phyloP scores from a whole-genome alignment of 805 yeast genomes.

The Candida ovalis region DNA sequence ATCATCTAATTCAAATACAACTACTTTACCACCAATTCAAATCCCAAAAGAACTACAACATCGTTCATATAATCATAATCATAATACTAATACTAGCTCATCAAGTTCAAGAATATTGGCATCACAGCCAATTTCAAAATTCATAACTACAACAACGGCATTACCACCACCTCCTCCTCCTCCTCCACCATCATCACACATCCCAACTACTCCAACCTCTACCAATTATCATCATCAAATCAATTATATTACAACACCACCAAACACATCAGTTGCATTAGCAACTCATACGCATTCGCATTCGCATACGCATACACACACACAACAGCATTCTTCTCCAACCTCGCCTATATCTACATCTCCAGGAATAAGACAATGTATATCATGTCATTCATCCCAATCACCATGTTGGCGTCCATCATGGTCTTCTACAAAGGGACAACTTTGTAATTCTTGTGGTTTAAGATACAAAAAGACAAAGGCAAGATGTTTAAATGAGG shows the following conservation, averaged over 20 bases:
- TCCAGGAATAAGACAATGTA: slow-evolving; percentile 54
- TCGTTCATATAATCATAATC: not conserved
- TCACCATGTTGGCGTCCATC: slow-evolving; percentile 99
- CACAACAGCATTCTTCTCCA: slow-evolving; percentile 1
- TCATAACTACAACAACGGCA: not conserved
- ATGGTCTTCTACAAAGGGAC: slow-evolving; percentile 91
- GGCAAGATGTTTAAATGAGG: slow-evolving; percentile 74
- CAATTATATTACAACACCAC: not conserved
- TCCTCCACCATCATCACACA: slow-evolving; percentile 10
- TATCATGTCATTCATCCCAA: slow-evolving; percentile 85
- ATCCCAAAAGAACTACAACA: no score
- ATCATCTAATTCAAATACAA: slow-evolving; percentile 2
- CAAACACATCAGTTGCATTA: not conserved
- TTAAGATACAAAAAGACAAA: slow-evolving; percentile 90
- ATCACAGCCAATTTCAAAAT: not conserved
- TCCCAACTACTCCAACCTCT: slow-evolving; percentile 3
- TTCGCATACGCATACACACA: not conserved
- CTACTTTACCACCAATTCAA: slow-evolving; percentile 1
- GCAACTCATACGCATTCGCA: not conserved
- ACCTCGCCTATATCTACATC: slow-evolving; percentile 11
- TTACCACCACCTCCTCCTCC: slow-evolving; percentile 4
- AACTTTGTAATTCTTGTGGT: slow-evolving; percentile 95
- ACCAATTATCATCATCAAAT: not conserved
- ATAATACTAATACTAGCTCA: not conserved
- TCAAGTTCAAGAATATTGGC: not conserved